A percentile compares a stretch with the other conserved stretches of the same genome.
These are phyloP conservation scores for Flaveria brownii DNA, from an alignment of 129 eudicot genomes.

Conservation along the genomic window DNA sequence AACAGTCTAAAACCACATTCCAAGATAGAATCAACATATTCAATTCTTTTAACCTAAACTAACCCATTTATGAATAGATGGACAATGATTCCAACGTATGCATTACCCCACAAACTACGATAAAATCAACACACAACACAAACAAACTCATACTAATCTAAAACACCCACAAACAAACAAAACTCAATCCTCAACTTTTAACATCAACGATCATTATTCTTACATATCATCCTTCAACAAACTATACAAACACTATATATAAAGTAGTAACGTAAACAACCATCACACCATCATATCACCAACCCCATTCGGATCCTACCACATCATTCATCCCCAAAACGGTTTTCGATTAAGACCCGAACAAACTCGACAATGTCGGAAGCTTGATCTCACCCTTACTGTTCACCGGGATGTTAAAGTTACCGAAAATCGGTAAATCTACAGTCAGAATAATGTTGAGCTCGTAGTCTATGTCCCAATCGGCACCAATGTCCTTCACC, in stretches of 20 bases:
- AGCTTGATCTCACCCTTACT: constrained; percentile 78
- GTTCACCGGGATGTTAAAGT: constrained; percentile 58
- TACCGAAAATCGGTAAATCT: constrained; percentile 80
- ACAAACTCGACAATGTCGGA: constrained; percentile 58
- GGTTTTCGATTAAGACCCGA: constrained; percentile 11
- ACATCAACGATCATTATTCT: constrained; percentile 1
- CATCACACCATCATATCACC: not conserved
- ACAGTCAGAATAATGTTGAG: constrained; percentile 50
- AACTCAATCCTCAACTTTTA: not conserved
- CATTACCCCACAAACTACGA: no score
- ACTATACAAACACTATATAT: not conserved
- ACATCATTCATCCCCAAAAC: not conserved
- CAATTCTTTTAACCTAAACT: no score
- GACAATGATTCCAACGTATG: no score
- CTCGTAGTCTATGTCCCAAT: constrained; percentile 85
- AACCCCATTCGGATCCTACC: not conserved
- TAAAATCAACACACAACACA: not conserved
- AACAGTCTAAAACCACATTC: no score
- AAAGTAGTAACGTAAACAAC: constrained; percentile 15
- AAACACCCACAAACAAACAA: not conserved
- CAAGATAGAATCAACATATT: no score
- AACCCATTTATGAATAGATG: no score
- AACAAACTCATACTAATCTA: not conserved
- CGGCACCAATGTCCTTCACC: constrained; percentile 63
- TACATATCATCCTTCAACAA: not conserved